Base-by-base conservation (phyloP, 2,329 filamentous ascomycete species). In the Fusarium sp. region DNA sequence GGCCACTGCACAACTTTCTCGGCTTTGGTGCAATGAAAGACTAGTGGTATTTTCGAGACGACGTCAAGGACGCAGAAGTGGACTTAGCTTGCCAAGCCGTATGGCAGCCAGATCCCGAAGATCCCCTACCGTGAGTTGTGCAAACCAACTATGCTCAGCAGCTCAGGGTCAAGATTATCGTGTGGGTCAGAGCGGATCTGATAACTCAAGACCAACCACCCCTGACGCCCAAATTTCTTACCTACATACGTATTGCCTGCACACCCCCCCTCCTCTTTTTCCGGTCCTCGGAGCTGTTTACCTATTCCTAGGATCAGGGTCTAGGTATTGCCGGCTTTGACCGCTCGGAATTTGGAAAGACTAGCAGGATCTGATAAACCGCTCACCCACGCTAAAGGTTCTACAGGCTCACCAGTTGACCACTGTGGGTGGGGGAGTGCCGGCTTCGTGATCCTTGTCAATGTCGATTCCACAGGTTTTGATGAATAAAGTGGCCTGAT, bases 151-250 rank as follows among this genome's bases (percentile, higher is more conserved):
- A 39, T 45, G 36, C 32, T 35, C 32, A 35, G 32, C 32, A 35
- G 32, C 32, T 56, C 63, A 54, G 51, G 45, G 70, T 63, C 28
- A 56, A 69, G 51, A 70, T 67, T 62, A 30, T 63, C 51, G 42
- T 56, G 73, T 69, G 73, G 64, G 42, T 44, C 63, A 67, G 64
- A 61, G 74, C 76, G 76, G 76, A 78, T 78, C 76, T 74, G 76
- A 78, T 78, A 78, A 78, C 71, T 59, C 57, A 70, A 64, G 45
- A 47, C 58, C 54, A 47, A 51, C 51, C 60, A 64, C 57, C 58
- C 65, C 55, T 56, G 39, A n/a, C 36, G 36, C 45, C 39, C 36
- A 45, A 45, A 44, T 47, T 62, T 48, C 30, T 35, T 51, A 50
- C 48, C 56, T 42, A 28, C 28, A 9, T 28, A 28, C 26, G 26